phyloP scores from a whole-genome alignment of 805 yeast species.

The Myxozyma neotropica region DNA sequence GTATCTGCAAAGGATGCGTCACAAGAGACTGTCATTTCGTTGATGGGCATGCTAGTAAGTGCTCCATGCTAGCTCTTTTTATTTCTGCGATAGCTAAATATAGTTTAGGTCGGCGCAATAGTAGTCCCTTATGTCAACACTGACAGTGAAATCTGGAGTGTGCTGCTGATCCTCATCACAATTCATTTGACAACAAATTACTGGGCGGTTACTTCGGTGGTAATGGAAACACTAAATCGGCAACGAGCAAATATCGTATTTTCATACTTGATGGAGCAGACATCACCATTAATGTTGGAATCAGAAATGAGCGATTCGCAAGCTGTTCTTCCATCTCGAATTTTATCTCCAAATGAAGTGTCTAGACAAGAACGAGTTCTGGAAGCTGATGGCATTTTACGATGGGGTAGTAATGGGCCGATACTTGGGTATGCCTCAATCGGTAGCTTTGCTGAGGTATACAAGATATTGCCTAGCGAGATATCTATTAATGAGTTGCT shows the following conservation, averaged over 20 bases:
- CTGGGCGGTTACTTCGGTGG: constrained; percentile 42
- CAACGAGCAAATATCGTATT: constrained; percentile 43
- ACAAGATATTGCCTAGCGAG: constrained; percentile 25
- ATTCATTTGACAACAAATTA: constrained; percentile 44
- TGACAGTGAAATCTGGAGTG: constrained; percentile 37
- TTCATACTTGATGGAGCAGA: constrained; percentile 30
- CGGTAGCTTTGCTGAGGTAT: constrained; percentile 36
- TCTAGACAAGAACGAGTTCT: constrained; percentile 38
- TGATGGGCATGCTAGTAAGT: constrained; percentile 42
- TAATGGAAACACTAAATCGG: constrained; percentile 41
- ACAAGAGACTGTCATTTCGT: constrained; percentile 45
- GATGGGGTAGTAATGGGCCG: constrained; percentile 37
- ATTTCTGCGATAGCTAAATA: too few species aligned
- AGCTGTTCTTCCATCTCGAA: constrained; percentile 26
- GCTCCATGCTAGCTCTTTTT: too few species aligned
- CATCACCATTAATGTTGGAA: constrained; percentile 22
- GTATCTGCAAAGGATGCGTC: constrained; percentile 45
- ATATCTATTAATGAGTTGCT: constrained; percentile 15
- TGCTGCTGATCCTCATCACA: constrained; percentile 36
- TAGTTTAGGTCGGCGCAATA: constrained; percentile 40
- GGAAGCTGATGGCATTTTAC: constrained; percentile 40
- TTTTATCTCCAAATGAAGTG: constrained; percentile 37
- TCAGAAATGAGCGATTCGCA: constrained; percentile 18
- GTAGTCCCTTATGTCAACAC: constrained; percentile 36
- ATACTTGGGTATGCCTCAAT: constrained; percentile 38